Conservation (phyloP, 2,329 filamentous ascomycete genomes). For the Scedosporium minutisporum region DNA sequence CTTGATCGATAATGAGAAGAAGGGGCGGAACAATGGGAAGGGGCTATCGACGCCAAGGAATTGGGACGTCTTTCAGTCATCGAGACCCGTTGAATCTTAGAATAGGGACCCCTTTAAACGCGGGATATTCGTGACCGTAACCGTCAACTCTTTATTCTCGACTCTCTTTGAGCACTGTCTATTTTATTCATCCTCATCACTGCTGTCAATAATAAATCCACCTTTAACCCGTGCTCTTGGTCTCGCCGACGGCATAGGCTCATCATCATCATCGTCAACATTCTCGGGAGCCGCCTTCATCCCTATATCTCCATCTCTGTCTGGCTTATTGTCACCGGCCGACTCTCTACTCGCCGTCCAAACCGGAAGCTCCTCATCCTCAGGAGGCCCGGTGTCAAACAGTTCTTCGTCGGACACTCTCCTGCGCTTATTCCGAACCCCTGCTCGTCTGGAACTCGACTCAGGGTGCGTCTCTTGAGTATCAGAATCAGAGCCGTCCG, state of each 20-base stretch:
- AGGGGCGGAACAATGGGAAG: no score
- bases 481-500: conserved; percentile 12
- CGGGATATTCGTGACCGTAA: not conserved
- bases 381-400: conserved; percentile 12
- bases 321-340: conserved; percentile 1
- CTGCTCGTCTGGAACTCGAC: conserved; percentile 7
- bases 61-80: no score
- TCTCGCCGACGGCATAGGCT: conserved; percentile 23
- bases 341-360: conserved; percentile 15
- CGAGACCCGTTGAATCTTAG: no score
- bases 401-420: conserved; percentile 21
- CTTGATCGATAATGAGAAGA: no score
- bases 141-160: not conserved
- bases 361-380: conserved; percentile 16
- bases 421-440: conserved; percentile 25
- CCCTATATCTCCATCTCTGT: conserved; percentile 12
- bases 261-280: conserved; percentile 27
- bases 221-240: conserved; percentile 34
- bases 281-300: conserved; percentile 15
- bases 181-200: conserved; percentile 38
- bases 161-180: not conserved
- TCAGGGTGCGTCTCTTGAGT: conserved; percentile 24
- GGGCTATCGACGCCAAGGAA: no score
- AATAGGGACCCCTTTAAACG: no score
- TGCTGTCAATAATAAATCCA: conserved; percentile 50